Base-by-base conservation (phyloP, 148 eudicot species). In the Rhododendron molle region DNA sequence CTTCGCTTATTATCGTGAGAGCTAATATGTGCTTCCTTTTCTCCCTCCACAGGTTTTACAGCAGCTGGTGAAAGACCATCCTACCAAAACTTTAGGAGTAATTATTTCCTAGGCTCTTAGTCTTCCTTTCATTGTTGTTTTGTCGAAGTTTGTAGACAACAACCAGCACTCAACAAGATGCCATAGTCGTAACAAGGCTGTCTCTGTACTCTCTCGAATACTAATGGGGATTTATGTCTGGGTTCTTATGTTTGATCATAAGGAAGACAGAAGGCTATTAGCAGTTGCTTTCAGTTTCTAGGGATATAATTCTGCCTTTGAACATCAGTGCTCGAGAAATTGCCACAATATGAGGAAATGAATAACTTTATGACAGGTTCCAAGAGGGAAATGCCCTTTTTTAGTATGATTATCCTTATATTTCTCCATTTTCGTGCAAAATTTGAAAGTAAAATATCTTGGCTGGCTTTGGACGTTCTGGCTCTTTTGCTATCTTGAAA, bases 1-100 rank as follows among this genome's bases (percentile, higher is more conserved):
- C 79, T 73, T 28, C 28, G 30, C 72, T 12, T 50, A 46, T 84
- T 62, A 83, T 13, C 40, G 74, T 85, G 14, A 71, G 26, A 56
- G 47, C 58, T 84, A 76, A 83, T 30, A 15, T 43, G 18, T 72
- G 50, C 18, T 84, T 65, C 30, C 7, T 80, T 73, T 85, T 58
- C 73, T 50, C 32, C 86, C 71, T 72, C 18, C 80, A 72, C 88
- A 94, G 96, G 95, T 93, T 89, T 84, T 94, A 85, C 88, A 86
- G 30, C 90, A 94, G 87, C 89, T 94, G 84, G 91, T 86, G 73
- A 77, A 86, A 72, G 91, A 94, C 74, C 82, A 90, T 87, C 96
- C 96, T 1, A 83, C 90, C 5, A 90, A 47, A 80, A 90, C 91
- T 30, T 81, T 94, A 78, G 96, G 96, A 77, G 96, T 94, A 93